Evolutionary conservation across 805 yeast species (phyloP), one percentile per base, ranked within the genome.

Genomic region (Tetrapisispora nanseiensis): DNA sequence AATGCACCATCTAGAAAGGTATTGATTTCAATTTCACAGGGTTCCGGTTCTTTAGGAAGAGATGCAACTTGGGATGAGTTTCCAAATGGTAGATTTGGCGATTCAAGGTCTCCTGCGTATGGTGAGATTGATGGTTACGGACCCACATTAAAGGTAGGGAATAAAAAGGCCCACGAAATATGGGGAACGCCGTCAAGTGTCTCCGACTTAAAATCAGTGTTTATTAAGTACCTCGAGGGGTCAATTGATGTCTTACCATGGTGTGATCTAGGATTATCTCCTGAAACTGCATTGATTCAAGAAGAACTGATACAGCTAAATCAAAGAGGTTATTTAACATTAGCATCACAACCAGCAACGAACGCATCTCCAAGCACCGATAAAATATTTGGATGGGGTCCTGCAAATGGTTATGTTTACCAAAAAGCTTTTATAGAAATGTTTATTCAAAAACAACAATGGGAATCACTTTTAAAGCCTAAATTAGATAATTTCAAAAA

Each of bases 111-210:
- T 27, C 96, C 97, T 16, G 97, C 97, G 1, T 90, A 84, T 63
- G 98, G 97, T 69, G 97, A 90, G 65, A 86, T 90, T 53, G 97
- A 89, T 61, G 97, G 97, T 24, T 92, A 90, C 61, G 97, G 97
- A 2, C 95, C 97, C 0, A 76, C 83, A 2, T 73, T 92, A 54
- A 89, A 89, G 56, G 79, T 86, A 4, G 74, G 81, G 7, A 72
- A 78, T 11, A 70, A 74, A 29, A 76, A 72, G 54, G 94, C 94
- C 1, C 67, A 72, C 39, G 76, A 75, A 41, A 68, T 78, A 16
- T 89, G 97, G 96, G 95, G 95, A 0, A 66, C 70, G 41, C 95
- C 96, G 4, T 73, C 68, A 26, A 68, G 69, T 12, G 49, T 66
- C 3, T 56, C 64, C 4, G 95, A 87, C 57, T 62, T 89, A 37